Base-by-base conservation (phyloP, 345 rosid species). In the Hirschfeldia incana region DNA sequence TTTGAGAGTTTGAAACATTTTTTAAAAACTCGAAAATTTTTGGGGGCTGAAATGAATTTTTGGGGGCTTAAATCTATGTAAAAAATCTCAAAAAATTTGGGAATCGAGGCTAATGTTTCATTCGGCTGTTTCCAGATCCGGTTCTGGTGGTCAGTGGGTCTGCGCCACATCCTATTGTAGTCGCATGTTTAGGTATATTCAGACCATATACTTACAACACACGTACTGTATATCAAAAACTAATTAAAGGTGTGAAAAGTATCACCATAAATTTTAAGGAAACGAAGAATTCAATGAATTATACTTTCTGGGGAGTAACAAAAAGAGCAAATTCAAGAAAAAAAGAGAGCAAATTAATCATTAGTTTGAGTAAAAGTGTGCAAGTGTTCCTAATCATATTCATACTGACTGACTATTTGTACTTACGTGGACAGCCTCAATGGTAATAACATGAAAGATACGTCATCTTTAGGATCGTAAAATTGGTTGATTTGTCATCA, bases 351-450 rank as follows among this genome's bases (percentile, higher is more conserved):
- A 29, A 76, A 39, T 8, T 42, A 59, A 73, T 73, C 65, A 79
- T 73, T 73, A 73, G 64, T 34, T 60, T 49, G 60, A 60, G 74
- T 67, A 67, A 73, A 73, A 67, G 82, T 74, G 74, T 4, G 65
- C 68, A 73, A 79, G 36, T 73, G 64, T 79, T 73, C 57, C 60
- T 51, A 73, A 79, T 79, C 58, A 51, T 28, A 63, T 13, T 49
- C 63, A 67, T 49, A 79, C 12, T 61, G 64, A 59, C 64, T 6
- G 15, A 5, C 26, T 32, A 33, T 49, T 67, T 73, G 36, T 36
- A 79, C 66, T 61, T 79, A 79, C 78, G 66, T 79, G 78, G 82
- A 79, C 28, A 39, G 26, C 6, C 37, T 68, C 58, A 61, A 0
- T 68, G 65, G 65, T 59, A 61, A 61, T 28, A 61, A 72, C 29